phyloP scores from a whole-genome alignment of 495 filamentous ascomycete species.

The Annulohypoxylon maeteangense region DNA sequence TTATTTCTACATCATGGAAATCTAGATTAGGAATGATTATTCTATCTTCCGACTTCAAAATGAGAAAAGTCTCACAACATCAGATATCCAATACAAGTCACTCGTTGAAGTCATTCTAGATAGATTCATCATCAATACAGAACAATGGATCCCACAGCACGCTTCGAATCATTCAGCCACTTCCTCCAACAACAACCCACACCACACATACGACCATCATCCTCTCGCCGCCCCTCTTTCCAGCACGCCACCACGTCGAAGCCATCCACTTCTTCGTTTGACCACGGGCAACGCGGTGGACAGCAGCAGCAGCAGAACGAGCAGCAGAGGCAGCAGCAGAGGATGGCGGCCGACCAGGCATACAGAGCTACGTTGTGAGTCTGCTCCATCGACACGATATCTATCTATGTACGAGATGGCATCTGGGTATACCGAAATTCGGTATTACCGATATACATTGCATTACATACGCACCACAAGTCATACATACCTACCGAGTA shows the following conservation, averaged over 20 bases:
- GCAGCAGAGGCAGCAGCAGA: slow-evolving; percentile 18
- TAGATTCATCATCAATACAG: neutral
- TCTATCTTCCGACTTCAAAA: neutral
- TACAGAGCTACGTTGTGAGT: slow-evolving; percentile 37
- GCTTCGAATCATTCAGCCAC: slow-evolving; percentile 12
- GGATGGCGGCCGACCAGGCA: slow-evolving; percentile 32
- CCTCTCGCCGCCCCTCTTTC: slow-evolving; percentile 21
- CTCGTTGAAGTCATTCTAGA: neutral
- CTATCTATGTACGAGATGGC: neutral
- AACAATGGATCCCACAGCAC: slow-evolving; percentile 8
- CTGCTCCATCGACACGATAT: neutral
- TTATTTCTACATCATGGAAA: neutral
- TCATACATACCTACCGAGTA: neutral
- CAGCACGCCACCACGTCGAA: neutral
- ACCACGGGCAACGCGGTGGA: neutral
- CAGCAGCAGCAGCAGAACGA: slow-evolving; percentile 9
- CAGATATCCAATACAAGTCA: neutral
- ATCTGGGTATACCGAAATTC: neutral
- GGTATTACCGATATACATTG: neutral
- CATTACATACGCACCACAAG: neutral
- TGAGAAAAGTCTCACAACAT: neutral
- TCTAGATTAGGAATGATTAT: neutral
- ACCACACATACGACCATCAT: neutral
- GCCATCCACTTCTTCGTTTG: slow-evolving; percentile 13
- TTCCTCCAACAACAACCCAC: slow-evolving; percentile 11